Evolutionary conservation across 2,329 filamentous ascomycete genomes (phyloP).

Genomic region (Fusarium albidum): DNA sequence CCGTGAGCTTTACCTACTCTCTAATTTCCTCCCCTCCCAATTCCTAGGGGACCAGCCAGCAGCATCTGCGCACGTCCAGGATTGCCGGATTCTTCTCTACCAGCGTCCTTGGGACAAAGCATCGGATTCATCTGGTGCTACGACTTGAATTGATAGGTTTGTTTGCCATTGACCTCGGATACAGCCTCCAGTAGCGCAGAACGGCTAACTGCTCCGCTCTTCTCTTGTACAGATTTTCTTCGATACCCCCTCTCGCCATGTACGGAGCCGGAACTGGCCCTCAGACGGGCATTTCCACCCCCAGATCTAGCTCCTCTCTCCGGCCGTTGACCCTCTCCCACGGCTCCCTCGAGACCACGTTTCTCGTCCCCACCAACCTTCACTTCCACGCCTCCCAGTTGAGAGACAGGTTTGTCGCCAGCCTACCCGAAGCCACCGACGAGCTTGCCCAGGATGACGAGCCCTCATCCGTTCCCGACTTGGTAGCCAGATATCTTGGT

Average conservation of each 20-base stretch:
- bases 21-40: conserved; percentile 41
- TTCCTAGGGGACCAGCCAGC: conserved; percentile 41
- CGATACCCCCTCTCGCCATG: conserved; percentile 70
- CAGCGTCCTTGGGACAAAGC: conserved; percentile 41
- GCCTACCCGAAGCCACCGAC: conserved; percentile 89
- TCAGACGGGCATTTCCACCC: conserved; percentile 96
- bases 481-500: conserved; percentile 92
- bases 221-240: conserved; percentile 41
- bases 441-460: conserved; percentile 98
- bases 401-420: conserved; percentile 87
- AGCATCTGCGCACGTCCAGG: conserved; percentile 38
- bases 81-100: conserved; percentile 34
- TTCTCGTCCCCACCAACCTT: conserved; percentile 92
- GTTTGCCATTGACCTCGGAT: conserved; percentile 20
- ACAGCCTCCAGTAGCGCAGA: not conserved
- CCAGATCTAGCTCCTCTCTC: conserved; percentile 90
- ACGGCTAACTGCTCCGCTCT: conserved; percentile 28
- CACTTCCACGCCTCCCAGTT: conserved; percentile 97
- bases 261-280: conserved; percentile 84
- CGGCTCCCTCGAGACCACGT: conserved; percentile 94
- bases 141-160: conserved; percentile 46
- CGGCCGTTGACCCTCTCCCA: conserved; percentile 91
- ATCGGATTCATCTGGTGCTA: conserved; percentile 36
- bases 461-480: conserved; percentile 92
- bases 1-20: conserved; percentile 34